Conservation (phyloP, 768 basidiomycete genomes). For the Boletus subcaerulescens region DNA sequence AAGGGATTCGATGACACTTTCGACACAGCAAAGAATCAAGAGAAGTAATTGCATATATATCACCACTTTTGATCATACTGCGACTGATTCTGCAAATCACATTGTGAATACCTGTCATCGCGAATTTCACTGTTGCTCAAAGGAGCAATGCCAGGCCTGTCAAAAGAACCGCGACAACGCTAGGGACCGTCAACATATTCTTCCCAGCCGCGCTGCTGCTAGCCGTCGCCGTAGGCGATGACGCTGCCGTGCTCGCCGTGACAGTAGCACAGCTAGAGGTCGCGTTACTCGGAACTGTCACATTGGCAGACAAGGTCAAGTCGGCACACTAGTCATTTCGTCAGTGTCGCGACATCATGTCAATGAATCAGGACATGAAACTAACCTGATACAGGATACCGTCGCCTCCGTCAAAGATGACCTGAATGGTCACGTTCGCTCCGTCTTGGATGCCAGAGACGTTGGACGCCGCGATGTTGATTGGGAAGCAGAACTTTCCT, state of each 20-base stretch:
- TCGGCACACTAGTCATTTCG: conserved; percentile 64
- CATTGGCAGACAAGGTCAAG: conserved; percentile 58
- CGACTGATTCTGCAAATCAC: too few species aligned
- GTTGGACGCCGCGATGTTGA: conserved; percentile 52
- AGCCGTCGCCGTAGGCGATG: conserved; percentile 17
- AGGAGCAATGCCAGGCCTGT: conserved; percentile 7
- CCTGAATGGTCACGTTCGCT: conserved; percentile 70
- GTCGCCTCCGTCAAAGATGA: conserved; percentile 70
- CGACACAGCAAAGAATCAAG: too few species aligned
- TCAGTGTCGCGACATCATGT: not conserved
- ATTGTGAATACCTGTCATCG: too few species aligned
- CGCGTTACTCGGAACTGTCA: conserved; percentile 45
- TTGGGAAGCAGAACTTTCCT: conserved; percentile 64
- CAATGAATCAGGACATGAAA: not conserved
- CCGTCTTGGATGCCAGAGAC: conserved; percentile 56
- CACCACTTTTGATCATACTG: too few species aligned
- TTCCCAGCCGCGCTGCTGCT: conserved; percentile 14
- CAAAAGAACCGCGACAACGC: conserved; percentile 10
- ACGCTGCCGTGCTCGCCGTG: conserved; percentile 16
- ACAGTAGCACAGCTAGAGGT: conserved; percentile 34
- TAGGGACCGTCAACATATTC: conserved; percentile 4
- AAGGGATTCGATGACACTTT: too few species aligned
- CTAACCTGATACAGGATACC: conserved; percentile 64
- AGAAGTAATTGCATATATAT: too few species aligned
- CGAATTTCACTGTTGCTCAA: conserved; percentile 4